Percentiles rank a stretch among this genome's conserved stretches.
Conservation (phyloP, 305 asterid genomes). For the Caryopteris hybrid region DNA sequence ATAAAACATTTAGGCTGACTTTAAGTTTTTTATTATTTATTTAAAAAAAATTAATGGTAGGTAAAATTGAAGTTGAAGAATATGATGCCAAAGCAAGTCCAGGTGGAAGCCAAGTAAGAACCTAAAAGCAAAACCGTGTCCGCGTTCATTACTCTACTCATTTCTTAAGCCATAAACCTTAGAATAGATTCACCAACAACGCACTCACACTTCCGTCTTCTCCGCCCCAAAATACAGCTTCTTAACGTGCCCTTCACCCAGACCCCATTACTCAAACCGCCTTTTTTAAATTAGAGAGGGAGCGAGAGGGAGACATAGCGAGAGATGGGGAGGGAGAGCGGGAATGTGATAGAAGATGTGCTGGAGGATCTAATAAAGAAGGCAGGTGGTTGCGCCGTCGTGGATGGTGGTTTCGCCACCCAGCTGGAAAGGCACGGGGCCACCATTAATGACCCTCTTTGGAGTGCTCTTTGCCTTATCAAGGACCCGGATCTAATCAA, state of each 20-base stretch:
- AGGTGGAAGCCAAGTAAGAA: slow-evolving; percentile 22
- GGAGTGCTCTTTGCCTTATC: slow-evolving; percentile 79
- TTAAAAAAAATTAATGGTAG: too few relatives aligned
- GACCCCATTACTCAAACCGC: background rate
- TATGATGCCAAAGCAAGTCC: too few relatives aligned
- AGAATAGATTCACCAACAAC: background rate
- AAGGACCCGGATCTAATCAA: slow-evolving; percentile 56
- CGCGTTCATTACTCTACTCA: slow-evolving; percentile 17
- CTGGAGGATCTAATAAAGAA: slow-evolving; percentile 42
- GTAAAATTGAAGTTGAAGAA: too few relatives aligned
- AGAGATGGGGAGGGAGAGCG: slow-evolving; percentile 22
- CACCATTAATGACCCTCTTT: slow-evolving; percentile 64
- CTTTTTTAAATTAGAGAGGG: background rate
- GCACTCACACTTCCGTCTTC: slow-evolving; percentile 3
- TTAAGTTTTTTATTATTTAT: too few relatives aligned
- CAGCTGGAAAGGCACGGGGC: slow-evolving; percentile 75
- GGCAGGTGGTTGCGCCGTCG: slow-evolving; percentile 76
- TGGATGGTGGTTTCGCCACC: slow-evolving; percentile 84
- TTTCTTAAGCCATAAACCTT: background rate
- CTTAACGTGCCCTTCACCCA: slow-evolving; percentile 11
- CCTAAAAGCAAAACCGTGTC: slow-evolving; percentile 23
- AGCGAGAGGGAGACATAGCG: too few relatives aligned
- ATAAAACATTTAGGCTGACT: too few relatives aligned
- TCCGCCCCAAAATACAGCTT: background rate
- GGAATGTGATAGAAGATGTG: slow-evolving; percentile 11